Evolutionary conservation across 1,284 basidiomycete species (phyloP).

Genomic region (Ustilago hordei): DNA sequence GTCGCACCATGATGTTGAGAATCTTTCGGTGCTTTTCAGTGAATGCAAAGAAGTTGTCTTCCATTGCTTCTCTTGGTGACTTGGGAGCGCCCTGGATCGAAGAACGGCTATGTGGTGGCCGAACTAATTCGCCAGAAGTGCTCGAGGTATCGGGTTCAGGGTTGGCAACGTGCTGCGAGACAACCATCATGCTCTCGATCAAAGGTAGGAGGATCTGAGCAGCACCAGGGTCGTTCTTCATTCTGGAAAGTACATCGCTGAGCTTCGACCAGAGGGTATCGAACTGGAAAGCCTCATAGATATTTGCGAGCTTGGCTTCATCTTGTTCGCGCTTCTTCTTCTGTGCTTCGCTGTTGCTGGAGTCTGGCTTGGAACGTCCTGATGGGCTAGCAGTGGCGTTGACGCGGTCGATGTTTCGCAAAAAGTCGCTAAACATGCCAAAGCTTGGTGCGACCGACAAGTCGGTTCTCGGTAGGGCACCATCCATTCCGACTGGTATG

Average conservation of each 20-base stretch:
- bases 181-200: slow-evolving; percentile 82
- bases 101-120: slow-evolving; percentile 47
- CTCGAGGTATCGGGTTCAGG: slow-evolving; percentile 36
- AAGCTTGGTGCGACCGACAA: neutral
- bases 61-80: slow-evolving; percentile 70
- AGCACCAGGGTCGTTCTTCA: slow-evolving; percentile 64
- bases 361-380: slow-evolving; percentile 20
- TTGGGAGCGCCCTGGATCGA: slow-evolving; percentile 33
- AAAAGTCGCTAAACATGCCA: slow-evolving; percentile 9
- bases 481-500: slow-evolving; percentile 9
- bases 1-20: slow-evolving; percentile 96
- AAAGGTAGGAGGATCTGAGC: slow-evolving; percentile 66
- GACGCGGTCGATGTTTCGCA: slow-evolving; percentile 9
- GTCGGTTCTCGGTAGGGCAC: slow-evolving; percentile 10
- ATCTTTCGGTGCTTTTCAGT: slow-evolving; percentile 95
- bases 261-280: slow-evolving; percentile 63
- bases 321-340: slow-evolving; percentile 74
- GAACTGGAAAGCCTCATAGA: slow-evolving; percentile 67
- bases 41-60: slow-evolving; percentile 91
- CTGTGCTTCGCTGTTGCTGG: slow-evolving; percentile 24
- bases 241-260: slow-evolving; percentile 60
- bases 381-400: slow-evolving; percentile 7
- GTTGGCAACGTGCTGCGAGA: slow-evolving; percentile 84
- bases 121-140: slow-evolving; percentile 21
- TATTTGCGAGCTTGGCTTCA: slow-evolving; percentile 61